A percentile compares a stretch with the other conserved stretches of the same genome.
Evolutionary conservation across 345 rosid species (phyloP).

Genomic region (Acer negundo): DNA sequence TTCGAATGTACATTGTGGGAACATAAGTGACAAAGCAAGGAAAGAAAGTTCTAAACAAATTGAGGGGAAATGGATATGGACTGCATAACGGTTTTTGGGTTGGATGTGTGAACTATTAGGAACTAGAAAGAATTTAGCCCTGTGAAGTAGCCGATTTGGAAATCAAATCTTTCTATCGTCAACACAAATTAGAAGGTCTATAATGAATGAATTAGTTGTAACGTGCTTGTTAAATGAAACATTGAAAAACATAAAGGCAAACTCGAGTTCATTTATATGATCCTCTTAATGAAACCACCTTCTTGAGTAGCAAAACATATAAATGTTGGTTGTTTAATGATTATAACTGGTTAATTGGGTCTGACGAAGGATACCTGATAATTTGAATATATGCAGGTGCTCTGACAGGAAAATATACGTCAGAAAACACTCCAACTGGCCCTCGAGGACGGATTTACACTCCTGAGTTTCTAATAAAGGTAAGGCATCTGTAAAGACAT

Average conservation of each 20-base stretch:
- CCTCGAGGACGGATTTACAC: constrained; percentile 84
- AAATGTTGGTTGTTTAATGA: background rate
- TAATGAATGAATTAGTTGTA: background rate
- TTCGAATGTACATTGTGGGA: background rate
- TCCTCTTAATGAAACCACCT: background rate
- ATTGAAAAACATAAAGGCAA: background rate
- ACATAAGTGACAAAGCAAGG: background rate
- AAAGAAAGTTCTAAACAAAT: background rate
- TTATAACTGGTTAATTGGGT: background rate
- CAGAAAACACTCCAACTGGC: constrained; percentile 83
- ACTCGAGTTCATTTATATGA: too few relatives aligned
- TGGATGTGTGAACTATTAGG: background rate
- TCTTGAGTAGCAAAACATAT: background rate
- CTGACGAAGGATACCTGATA: background rate
- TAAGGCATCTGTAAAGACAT: constrained; percentile 26
- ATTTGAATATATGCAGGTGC: constrained; percentile 49
- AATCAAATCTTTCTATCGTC: constrained; percentile 1
- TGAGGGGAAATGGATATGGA: background rate
- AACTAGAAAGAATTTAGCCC: background rate
- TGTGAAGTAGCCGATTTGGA: background rate
- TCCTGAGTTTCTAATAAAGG: constrained; percentile 68
- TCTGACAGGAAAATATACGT: constrained; percentile 93
- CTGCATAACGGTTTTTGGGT: background rate
- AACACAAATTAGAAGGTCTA: background rate
- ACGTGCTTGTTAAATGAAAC: background rate